Conservation (phyloP, 345 rosid genomes). For the Eucalyptus marginata region DNA sequence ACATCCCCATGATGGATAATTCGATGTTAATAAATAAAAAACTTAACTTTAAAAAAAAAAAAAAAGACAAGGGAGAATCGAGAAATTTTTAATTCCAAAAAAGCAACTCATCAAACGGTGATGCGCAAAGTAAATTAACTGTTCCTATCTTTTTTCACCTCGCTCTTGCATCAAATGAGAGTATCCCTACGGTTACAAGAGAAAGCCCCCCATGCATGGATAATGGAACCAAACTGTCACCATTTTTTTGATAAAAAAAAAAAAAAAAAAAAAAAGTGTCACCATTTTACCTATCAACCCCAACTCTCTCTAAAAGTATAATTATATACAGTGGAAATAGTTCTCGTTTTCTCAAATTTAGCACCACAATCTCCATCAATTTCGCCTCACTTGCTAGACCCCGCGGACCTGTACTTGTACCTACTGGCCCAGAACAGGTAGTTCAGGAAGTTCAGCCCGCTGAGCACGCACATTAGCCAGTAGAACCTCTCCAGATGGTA, state of each 20-base stretch:
- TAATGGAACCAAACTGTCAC: not conserved
- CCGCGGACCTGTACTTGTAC: slow-evolving; percentile 7
- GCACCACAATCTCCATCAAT: not conserved
- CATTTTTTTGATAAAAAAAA: no score
- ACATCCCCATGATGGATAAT: slow-evolving; percentile 18
- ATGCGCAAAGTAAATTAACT: not conserved
- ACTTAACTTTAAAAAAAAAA: no score
- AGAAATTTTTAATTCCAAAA: not conserved
- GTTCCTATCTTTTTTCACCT: not conserved
- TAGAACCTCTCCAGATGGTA: slow-evolving; percentile 16
- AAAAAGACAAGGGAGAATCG: not conserved
- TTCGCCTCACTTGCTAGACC: not conserved
- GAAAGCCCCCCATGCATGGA: not conserved
- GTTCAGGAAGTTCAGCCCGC: slow-evolving; percentile 5
- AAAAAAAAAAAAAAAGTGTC: not conserved
- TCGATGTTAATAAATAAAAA: accelerated
- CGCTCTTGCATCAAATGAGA: not conserved
- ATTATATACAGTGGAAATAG: not conserved
- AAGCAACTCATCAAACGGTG: not conserved
- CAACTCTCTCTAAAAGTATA: not conserved
- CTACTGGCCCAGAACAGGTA: slow-evolving; percentile 8
- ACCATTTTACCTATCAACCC: not conserved
- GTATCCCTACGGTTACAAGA: not conserved
- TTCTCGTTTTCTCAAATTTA: not conserved
- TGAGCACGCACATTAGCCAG: slow-evolving; percentile 19